phyloP scores from a whole-genome alignment of 192 early-diverging fungal species.

The Diversispora epigaea region DNA sequence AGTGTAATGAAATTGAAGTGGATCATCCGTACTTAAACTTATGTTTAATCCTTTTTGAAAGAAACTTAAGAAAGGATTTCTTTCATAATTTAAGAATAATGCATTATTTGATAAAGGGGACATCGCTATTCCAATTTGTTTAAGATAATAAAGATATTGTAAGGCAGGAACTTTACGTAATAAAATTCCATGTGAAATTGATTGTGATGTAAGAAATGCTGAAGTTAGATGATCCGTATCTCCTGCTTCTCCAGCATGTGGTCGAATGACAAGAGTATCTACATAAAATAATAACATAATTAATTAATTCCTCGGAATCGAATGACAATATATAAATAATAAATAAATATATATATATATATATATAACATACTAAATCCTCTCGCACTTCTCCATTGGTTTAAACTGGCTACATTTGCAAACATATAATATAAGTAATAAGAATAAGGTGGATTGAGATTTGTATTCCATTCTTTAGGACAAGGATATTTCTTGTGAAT shows the following conservation, averaged over 20 bases:
- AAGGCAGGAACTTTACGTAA: constrained; percentile 91
- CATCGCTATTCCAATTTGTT: constrained; percentile 97
- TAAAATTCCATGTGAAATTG: constrained; percentile 91
- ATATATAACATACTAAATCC: constrained; percentile 64
- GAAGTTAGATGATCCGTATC: constrained; percentile 91
- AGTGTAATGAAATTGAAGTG: constrained; percentile 95
- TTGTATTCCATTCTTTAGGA: constrained; percentile 57
- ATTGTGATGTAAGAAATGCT: constrained; percentile 82
- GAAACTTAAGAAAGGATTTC: constrained; percentile 87
- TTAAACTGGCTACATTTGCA: constrained; percentile 81
- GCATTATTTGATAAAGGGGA: constrained; percentile 96
- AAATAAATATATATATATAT: neutral
- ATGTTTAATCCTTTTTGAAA: constrained; percentile 95
- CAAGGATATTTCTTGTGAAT: constrained; percentile 79
- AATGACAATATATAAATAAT: neutral
- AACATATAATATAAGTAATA: constrained; percentile 93
- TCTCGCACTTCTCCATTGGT: constrained; percentile 70
- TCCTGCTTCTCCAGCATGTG: constrained; percentile 94
- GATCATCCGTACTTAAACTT: constrained; percentile 92
- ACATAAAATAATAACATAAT: neutral
- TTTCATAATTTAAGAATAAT: constrained; percentile 88
- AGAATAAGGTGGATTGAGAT: constrained; percentile 85
- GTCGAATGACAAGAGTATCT: constrained; percentile 91
- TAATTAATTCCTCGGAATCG: neutral
- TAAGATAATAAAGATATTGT: constrained; percentile 93